Evolutionary conservation across 495 filamentous ascomycete species (phyloP).

Genomic region (Lasiosphaeria hispida): DNA sequence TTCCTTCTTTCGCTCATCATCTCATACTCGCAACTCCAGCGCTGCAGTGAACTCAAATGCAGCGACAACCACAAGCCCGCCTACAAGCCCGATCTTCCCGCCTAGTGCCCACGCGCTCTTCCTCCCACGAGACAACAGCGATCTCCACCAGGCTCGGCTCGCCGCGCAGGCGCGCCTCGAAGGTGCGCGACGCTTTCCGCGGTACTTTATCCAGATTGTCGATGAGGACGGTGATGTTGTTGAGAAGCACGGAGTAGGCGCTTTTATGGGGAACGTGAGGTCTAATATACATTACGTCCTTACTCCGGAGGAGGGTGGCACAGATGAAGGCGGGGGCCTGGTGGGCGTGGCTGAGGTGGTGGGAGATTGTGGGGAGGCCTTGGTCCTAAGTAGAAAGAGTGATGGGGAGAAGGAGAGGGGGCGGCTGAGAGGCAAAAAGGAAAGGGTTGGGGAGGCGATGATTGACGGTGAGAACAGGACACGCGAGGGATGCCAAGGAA

Average conservation of each 20-base stretch:
- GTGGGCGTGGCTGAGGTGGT: constrained; percentile 53
- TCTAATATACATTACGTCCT: constrained; percentile 59
- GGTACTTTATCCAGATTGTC: constrained; percentile 52
- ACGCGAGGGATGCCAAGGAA: constrained; percentile 51
- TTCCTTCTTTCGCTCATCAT: too few relatives aligned
- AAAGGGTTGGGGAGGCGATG: constrained; percentile 23
- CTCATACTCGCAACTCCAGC: too few relatives aligned
- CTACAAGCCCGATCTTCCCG: constrained; percentile 39
- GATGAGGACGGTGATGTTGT: constrained; percentile 47
- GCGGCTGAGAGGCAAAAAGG: constrained; percentile 18
- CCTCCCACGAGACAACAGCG: constrained; percentile 37
- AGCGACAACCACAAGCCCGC: background rate
- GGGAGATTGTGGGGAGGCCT: constrained; percentile 41
- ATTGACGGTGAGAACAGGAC: constrained; percentile 12
- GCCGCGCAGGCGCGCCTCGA: constrained; percentile 59
- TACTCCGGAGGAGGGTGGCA: constrained; percentile 54
- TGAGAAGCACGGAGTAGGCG: constrained; percentile 50
- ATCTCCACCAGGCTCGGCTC: constrained; percentile 50
- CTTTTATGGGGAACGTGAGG: constrained; percentile 57
- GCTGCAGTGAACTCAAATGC: too few relatives aligned
- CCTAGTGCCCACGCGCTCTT: constrained; percentile 17
- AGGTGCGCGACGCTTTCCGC: constrained; percentile 47
- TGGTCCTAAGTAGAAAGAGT: constrained; percentile 19
- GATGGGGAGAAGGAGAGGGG: constrained; percentile 19
- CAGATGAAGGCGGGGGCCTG: constrained; percentile 53